These are phyloP conservation scores for Fomitopsis pinicola DNA, from an alignment of 1,284 basidiomycete genomes.

Conservation along the genomic window DNA sequence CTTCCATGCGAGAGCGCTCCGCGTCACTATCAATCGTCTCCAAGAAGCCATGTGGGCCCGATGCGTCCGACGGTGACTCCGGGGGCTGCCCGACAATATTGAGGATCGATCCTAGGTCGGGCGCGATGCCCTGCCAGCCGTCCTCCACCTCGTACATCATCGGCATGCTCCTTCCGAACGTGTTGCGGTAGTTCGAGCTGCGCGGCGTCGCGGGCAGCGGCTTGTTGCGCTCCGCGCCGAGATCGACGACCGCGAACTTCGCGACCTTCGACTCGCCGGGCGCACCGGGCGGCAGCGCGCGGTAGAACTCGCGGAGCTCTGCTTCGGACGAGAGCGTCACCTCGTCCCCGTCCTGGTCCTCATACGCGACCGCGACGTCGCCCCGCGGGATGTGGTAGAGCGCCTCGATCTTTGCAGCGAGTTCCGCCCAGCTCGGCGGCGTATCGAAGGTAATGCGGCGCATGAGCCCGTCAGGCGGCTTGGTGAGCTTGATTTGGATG, in stretches of 20 bases:
- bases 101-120: constrained; percentile 18
- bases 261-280: constrained; percentile 26
- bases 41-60: constrained; percentile 58
- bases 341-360: constrained; percentile 66
- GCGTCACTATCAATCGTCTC: constrained; percentile 53
- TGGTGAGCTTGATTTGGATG: constrained; percentile 25
- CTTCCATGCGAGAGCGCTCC: constrained; percentile 23
- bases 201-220: constrained; percentile 35
- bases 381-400: constrained; percentile 55
- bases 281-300: constrained; percentile 12
- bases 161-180: constrained; percentile 35
- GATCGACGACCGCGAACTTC: constrained; percentile 62
- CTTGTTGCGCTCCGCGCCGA: constrained; percentile 34
- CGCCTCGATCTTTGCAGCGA: constrained; percentile 49
- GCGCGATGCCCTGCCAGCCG: constrained; percentile 58
- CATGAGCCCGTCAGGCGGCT: constrained; percentile 33
- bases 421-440: constrained; percentile 48
- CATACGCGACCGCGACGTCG: constrained; percentile 61
- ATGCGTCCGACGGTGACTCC: constrained; percentile 16
- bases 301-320: constrained; percentile 61
- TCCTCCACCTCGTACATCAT: constrained; percentile 56
- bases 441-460: constrained; percentile 53
- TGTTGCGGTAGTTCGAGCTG: constrained; percentile 42
- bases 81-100: constrained; percentile 4
- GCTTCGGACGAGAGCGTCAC: constrained; percentile 69